Conservation (phyloP, 768 basidiomycete species). For the Mycena galopus region DNA sequence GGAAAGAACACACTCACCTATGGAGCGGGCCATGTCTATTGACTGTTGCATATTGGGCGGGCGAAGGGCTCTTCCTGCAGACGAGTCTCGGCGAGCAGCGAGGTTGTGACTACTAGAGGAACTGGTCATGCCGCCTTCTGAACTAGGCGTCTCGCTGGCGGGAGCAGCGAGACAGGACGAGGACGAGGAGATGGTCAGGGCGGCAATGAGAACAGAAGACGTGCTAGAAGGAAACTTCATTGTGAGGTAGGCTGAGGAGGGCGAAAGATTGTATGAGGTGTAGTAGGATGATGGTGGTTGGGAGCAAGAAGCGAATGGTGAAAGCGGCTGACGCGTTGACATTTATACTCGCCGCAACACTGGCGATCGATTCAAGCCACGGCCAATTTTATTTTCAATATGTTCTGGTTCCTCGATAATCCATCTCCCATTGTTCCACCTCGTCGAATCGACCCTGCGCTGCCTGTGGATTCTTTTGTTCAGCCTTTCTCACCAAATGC, state of each 20-base stretch:
- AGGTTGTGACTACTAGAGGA: constrained; percentile 28
- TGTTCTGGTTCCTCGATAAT: constrained; percentile 9
- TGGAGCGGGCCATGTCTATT: constrained; percentile 24
- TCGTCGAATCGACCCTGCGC: constrained; percentile 53
- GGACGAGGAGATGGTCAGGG: constrained; percentile 65
- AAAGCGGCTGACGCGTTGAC: constrained; percentile 30
- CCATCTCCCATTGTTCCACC: constrained; percentile 76
- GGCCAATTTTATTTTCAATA: constrained; percentile 10
- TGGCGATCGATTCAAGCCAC: neutral
- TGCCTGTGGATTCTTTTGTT: too few species aligned
- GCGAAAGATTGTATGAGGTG: constrained; percentile 34
- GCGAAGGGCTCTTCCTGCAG: constrained; percentile 25
- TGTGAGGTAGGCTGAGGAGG: constrained; percentile 34
- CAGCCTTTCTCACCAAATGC: too few species aligned
- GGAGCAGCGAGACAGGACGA: constrained; percentile 61
- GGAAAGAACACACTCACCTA: constrained; percentile 1
- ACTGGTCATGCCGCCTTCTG: constrained; percentile 33
- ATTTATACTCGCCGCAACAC: constrained; percentile 9
- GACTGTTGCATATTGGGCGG: constrained; percentile 30
- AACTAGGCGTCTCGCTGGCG: constrained; percentile 45
- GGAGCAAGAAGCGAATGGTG: constrained; percentile 19
- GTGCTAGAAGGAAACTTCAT: constrained; percentile 65
- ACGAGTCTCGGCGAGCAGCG: constrained; percentile 29
- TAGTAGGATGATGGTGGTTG: constrained; percentile 35
- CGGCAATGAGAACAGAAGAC: constrained; percentile 60